phyloP scores from a whole-genome alignment of 1,139 yeast genomes.

The Sugiyamaella neomexicana region DNA sequence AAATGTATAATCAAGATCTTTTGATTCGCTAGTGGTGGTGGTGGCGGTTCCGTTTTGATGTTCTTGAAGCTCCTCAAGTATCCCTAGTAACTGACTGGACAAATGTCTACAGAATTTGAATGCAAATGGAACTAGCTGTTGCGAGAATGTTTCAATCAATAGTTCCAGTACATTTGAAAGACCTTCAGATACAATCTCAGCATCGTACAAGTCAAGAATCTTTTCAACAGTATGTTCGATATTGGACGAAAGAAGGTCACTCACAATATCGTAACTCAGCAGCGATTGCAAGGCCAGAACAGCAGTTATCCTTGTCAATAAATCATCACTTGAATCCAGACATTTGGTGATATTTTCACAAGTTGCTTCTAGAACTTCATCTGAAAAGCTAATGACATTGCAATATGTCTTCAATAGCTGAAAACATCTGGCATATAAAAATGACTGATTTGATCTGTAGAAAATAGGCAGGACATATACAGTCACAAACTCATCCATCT shows the following conservation, averaged over 20 bases:
- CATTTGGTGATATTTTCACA: constrained; percentile 12
- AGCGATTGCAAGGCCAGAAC: constrained; percentile 14
- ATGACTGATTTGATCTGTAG: constrained; percentile 9
- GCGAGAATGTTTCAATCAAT: constrained; percentile 18
- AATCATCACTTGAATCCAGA: constrained; percentile 12
- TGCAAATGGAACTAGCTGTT: constrained; percentile 22
- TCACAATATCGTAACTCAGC: constrained; percentile 10
- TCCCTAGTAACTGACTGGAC: constrained; percentile 16
- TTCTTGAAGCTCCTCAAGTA: constrained; percentile 16
- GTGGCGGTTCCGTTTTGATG: constrained; percentile 1
- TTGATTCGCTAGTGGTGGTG: not conserved
- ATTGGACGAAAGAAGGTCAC: constrained; percentile 11
- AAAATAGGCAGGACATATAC: constrained; percentile 14
- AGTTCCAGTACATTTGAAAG: constrained; percentile 23
- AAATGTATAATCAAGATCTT: constrained; percentile 13
- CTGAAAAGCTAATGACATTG: not conserved
- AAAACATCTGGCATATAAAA: constrained; percentile 14
- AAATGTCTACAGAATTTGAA: constrained; percentile 18
- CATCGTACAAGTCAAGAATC: constrained; percentile 19
- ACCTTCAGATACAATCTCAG: constrained; percentile 18
- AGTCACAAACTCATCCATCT: constrained; percentile 16
- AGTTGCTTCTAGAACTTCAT: not conserved
- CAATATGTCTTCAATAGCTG: constrained; percentile 12
- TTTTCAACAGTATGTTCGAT: constrained; percentile 20
- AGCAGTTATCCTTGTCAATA: constrained; percentile 12